Evolutionary conservation across 202 grass and related monocot species (phyloP), one percentile per base, ranked within the genome.

Genomic region (Setaria viridis): DNA sequence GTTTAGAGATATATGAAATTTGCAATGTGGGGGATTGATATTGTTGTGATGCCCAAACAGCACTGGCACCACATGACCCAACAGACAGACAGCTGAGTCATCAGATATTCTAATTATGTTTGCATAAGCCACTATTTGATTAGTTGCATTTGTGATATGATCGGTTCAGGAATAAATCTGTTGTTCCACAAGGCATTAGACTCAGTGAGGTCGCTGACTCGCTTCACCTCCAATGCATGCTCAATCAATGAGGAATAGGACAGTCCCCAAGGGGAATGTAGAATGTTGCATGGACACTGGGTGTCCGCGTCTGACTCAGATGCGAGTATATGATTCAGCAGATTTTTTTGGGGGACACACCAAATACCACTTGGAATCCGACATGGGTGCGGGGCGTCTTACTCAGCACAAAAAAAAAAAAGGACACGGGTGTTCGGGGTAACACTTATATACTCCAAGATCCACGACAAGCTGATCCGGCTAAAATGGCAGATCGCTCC

Each of bases 31-130:
- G 35, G 34, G 30, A 30, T 35, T 9, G 0, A 50, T 33, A 16
- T 7, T 17, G 4, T 12, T 39, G 25, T 19, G 15, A 17, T 66
- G 30, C 30, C 76, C 59, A 79, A 79, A 41, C 5, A 14, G 63
- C 2, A 20, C 77, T 15, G 17, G 6, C 16, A n/a, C 47, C 35
- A 56, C 49, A 80, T 17, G 49, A 81, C 78, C 50, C 7, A 81
- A 56, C 2, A 20, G 20, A 70, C 9, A 21, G 35, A 1, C n/a
- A 81, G 33, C 48, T 43, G 39, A 33, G 0, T 32, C 57, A n/a
- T 62, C 37, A 45, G 12, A 62, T 30, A 46, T 62, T 62, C 37
- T 62, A 43, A 43, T 77, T 60, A 62, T 10, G 56, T 77, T 77
- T 77, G 37, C 9, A 79, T 42, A 70, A 21, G 14, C 13, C 13